phyloP scores from a whole-genome alignment of 2,329 filamentous ascomycete species.

The Alternaria panax region DNA sequence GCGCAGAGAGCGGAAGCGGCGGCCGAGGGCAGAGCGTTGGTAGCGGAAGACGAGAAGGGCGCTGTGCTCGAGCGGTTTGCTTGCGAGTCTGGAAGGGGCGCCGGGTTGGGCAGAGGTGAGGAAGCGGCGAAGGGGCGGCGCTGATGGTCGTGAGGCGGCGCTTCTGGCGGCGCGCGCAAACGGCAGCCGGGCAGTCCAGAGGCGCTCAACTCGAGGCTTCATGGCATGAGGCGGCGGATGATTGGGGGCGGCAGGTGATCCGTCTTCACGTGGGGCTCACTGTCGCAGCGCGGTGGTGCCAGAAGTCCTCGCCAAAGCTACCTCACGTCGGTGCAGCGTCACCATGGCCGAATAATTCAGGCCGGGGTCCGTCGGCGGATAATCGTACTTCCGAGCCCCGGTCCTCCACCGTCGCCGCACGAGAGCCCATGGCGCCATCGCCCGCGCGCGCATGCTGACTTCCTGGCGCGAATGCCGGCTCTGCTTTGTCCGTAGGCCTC shows the following conservation, averaged over 20 bases:
- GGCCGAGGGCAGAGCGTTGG: constrained; percentile 30
- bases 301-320: constrained; percentile 12
- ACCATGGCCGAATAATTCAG: constrained; percentile 1
- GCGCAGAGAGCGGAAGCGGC: constrained; percentile 45
- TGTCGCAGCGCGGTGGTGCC: constrained; percentile 19
- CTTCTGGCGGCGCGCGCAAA: constrained; percentile 21
- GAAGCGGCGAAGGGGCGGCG: constrained; percentile 35
- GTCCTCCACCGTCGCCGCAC: neutral
- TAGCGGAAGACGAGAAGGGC: constrained; percentile 26
- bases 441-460: neutral
- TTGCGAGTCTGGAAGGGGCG: constrained; percentile 12
- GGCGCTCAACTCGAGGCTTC: constrained; percentile 33
- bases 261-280: constrained; percentile 19
- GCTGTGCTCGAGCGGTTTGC: constrained; percentile 21
- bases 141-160: constrained; percentile 21
- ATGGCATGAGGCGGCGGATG: constrained; percentile 23
- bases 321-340: constrained; percentile 12
- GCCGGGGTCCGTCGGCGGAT: constrained; percentile 15
- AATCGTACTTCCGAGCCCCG: constrained; percentile 5
- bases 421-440: constrained; percentile 1
- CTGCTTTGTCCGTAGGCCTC: neutral
- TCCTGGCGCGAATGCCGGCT: constrained; percentile 1
- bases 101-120: constrained; percentile 32
- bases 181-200: constrained; percentile 36
- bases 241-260: constrained; percentile 8